Base-by-base conservation (phyloP, 2,329 filamentous ascomycete species). In the Pseudogymnoascus verrucosus region DNA sequence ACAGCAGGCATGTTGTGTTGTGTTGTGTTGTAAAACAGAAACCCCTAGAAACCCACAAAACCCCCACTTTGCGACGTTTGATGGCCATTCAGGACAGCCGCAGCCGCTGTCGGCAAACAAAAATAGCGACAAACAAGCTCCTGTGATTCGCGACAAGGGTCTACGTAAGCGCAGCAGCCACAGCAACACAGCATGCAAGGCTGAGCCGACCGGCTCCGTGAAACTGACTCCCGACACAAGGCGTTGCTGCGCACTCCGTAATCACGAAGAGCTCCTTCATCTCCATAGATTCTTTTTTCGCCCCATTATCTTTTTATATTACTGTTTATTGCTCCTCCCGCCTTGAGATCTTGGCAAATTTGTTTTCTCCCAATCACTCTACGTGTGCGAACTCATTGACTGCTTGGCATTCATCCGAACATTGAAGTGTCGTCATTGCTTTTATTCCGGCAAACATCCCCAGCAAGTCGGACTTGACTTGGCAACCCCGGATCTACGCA, bases 351-450 rank as follows among this genome's bases (percentile, higher is more conserved):
- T 34, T 34, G 51, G 28, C 51, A 57, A 34, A 57, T 16, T 34
- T 57, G 51, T 57, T 57, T 57, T 34, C 51, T 57, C 28, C 47
- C 51, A 57, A 57, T 57, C 51, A 57, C n/a, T 31, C 28, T n/a
- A 26, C 23, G 5, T 3, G n/a, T 11, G 14, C 44, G 23, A 14
- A 51, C 8, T 16, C 4, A 57, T 57, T 57, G 34, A 57, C 19
- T 19, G 28, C 26, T 11, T 34, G 8, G 28, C 51, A 57, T 34
- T 57, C 51, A 34, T 57, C 51, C 10, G 51, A 57, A 57, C 28
- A n/a, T 34, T 57, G 42, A n/a, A 3, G 51, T 57, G 51, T 57
- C 51, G 51, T 57, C 51, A 57, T 57, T 57, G 28, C 28, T 34
- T 5, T 8, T 2, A 12, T 34, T 34, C 10, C 26, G 5, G 8